Conservation (phyloP, 768 basidiomycete genomes). For the Suillus paluster region DNA sequence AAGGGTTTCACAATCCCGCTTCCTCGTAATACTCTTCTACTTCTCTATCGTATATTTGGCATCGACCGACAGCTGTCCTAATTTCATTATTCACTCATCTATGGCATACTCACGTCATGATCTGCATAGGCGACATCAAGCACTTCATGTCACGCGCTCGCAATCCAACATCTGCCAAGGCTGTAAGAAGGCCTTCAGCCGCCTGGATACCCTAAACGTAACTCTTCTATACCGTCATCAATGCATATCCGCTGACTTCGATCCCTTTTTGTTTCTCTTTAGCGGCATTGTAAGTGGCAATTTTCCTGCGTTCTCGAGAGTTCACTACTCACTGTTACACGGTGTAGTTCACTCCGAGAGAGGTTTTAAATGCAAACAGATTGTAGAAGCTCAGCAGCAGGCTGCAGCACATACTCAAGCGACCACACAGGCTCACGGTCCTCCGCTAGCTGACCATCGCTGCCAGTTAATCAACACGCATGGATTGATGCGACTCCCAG, state of each 20-base stretch:
- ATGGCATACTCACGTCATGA: conserved; percentile 9
- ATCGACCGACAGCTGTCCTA: neutral
- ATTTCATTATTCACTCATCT: conserved; percentile 3
- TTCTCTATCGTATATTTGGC: neutral
- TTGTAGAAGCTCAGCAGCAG: conserved; percentile 43
- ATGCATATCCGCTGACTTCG: conserved; percentile 11
- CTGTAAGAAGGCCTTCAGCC: conserved; percentile 93
- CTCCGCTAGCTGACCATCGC: conserved; percentile 9
- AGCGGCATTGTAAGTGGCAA: conserved; percentile 75
- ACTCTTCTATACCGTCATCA: conserved; percentile 40
- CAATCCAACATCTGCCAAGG: conserved; percentile 88
- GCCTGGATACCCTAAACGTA: conserved; percentile 93
- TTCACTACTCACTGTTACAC: conserved; percentile 27
- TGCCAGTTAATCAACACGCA: too few relatives aligned
- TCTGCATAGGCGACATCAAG: conserved; percentile 77
- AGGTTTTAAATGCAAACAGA: conserved; percentile 72
- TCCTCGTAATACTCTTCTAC: neutral
- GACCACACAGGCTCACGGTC: conserved; percentile 21
- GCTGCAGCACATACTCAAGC: conserved; percentile 33
- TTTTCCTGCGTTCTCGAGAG: conserved; percentile 21
- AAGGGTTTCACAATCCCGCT: conserved; percentile 40
- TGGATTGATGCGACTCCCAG: neutral
- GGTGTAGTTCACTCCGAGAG: conserved; percentile 80
- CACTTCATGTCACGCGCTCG: conserved; percentile 82
- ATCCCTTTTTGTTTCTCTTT: conserved; percentile 34